Evolutionary conservation across 441 rosid species (phyloP).

Genomic region (Populus trichocarpa): DNA sequence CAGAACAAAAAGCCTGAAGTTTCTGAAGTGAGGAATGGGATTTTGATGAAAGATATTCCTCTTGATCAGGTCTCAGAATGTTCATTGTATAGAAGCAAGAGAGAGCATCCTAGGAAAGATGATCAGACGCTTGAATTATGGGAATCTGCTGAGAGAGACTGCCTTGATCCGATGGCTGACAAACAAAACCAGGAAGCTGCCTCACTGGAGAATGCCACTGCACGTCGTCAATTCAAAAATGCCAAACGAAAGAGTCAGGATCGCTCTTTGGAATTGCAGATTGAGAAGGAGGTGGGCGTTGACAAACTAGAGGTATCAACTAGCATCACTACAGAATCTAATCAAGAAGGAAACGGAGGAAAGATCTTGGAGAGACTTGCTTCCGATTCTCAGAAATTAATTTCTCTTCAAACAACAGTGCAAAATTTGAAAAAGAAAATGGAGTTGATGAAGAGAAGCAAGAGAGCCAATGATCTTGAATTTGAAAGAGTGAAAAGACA

Average conservation of each 20-base stretch:
- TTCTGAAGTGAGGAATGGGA: conserved; percentile 40
- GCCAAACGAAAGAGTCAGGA: conserved; percentile 34
- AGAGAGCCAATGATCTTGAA: conserved; percentile 47
- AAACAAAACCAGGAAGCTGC: conserved; percentile 25
- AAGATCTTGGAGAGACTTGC: conserved; percentile 69
- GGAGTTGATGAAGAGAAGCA: conserved; percentile 51
- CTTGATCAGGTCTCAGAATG: conserved; percentile 80
- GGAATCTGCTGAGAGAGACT: conserved; percentile 51
- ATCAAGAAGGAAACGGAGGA: conserved; percentile 37
- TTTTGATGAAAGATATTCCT: conserved; percentile 79
- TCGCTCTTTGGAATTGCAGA: conserved; percentile 36
- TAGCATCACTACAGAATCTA: conserved; percentile 27
- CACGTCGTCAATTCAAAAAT: conserved; percentile 20
- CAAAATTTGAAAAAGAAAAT: conserved; percentile 60
- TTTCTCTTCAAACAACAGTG: conserved; percentile 49
- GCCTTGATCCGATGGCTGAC: conserved; percentile 20
- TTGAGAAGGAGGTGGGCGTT: conserved; percentile 49
- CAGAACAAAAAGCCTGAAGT: conserved; percentile 31
- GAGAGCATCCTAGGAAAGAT: conserved; percentile 26
- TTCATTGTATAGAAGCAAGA: conserved; percentile 43
- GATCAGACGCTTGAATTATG: conserved; percentile 60
- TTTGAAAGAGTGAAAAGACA: conserved; percentile 50
- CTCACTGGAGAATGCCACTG: conserved; percentile 7
- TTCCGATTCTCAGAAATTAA: conserved; percentile 63
- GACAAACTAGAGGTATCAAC: conserved; percentile 61